Base-by-base conservation (phyloP, 225 moss, liverwort and hornwort species). In the Straminergon stramineum region DNA sequence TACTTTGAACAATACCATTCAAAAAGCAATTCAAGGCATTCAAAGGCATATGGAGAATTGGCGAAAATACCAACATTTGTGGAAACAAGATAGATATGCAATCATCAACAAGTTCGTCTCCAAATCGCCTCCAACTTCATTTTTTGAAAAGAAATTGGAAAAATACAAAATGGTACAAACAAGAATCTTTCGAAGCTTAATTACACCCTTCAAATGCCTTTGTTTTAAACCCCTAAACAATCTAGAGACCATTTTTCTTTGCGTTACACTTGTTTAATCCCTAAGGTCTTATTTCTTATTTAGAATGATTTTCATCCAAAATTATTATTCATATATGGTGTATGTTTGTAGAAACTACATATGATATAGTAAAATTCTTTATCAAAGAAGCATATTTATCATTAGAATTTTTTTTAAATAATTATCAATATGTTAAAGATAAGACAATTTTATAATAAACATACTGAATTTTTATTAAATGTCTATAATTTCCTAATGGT, bases 51-150 rank as follows among this genome's bases (percentile, higher is more conserved):
- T 95, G 27, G 96, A 95, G 28, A 98, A 98, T 84, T 98, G 98
- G 98, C 90, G 90, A 43, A 98, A 98, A 37, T 98, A 98, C n/a
- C 98, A 98, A 82, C 95, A 97, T 77, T 93, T 98, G 78, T 98
- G 98, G 98, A 95, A 95, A 84, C 98, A 98, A 88, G 96, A 98
- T 20, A 92, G 79, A 89, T 27, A 80, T 39, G 78, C 92, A 34
- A 95, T 97, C 77, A 78, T 98, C 17, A 86, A 88, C 15, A 96
- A 97, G 90, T 95, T 98, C 86, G 69, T 89, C 27, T 92, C 95
- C 74, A 97, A 92, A 77, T 87, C 31, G 7, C 96, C 96, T 1
- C 87, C 91, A 48, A 93, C 93, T 41, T 84, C 77, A 0, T 97
- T 97, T 83, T 95, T 95, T 91, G 98, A 98, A 91, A 95, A 77